Base-by-base conservation (phyloP, 352 stramenopile species). In the Pythium phragmitis region DNA sequence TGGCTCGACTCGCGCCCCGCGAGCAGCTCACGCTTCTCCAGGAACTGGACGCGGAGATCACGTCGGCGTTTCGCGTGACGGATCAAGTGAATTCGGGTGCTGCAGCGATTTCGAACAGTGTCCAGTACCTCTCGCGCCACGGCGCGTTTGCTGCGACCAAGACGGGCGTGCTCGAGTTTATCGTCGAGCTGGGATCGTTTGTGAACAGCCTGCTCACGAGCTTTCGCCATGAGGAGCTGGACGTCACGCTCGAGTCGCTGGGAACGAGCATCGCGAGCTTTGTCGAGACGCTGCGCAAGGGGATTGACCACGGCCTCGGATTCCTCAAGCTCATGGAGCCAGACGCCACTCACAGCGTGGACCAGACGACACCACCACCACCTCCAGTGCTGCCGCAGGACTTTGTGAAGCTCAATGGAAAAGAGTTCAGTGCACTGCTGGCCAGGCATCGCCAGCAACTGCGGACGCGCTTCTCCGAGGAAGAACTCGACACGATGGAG, bases 321-420 rank as follows among this genome's bases (percentile, higher is more conserved):
- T 59, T 51, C 16, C 14, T 34, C 2, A 30, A 43, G 26, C 13
- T 34, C 14, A 42, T 46, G 39, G 39, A 17, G 11, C 19, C 37
- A 2, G 13, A 9, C 39, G 6, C 39, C 6, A 12, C 7, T 6
- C 34, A 16, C 26, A 30, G 7, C 14, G 21, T 21, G 7, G 14
- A 14, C 11, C 4, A 39, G 59, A 49, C 37, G 62, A 49, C 42
- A 39, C 50, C 3, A 30, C 30, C 34, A 16, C n/a, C 81, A 30
- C 72, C 77, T 2, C 81, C 77, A 16, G 72, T 76, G 45, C 68
- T 86, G 7, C 79, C 79, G 9, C 74, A 82, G 19, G 79, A 88
- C 46, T 26, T 88, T 11, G 73, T 70, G 2, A 70, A 75, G 55
- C 70, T 87, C 12, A 79, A 63, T 16, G 71, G 70, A 9, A 77